A percentile compares a stretch with the other conserved stretches of the same genome.
Evolutionary conservation across 2,329 filamentous ascomycete genomes (phyloP).

Genomic region (Sporothrix sp.): DNA sequence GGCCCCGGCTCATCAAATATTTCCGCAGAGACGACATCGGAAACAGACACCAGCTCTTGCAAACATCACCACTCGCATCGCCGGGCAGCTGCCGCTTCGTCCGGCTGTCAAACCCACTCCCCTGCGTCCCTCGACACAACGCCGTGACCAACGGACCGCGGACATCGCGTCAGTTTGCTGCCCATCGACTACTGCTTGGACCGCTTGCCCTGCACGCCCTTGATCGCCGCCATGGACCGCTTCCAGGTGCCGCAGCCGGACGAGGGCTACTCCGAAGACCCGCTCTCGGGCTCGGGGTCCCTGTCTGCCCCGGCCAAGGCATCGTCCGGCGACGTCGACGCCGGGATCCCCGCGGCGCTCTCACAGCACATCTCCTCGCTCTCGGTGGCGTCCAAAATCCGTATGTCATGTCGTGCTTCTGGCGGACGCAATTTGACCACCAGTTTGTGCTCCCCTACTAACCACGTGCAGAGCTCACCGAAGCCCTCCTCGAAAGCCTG

Average conservation of each 20-base stretch:
- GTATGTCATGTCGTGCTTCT: constrained; percentile 4
- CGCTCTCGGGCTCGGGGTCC: constrained; percentile 33
- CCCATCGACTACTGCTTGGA: too few species aligned
- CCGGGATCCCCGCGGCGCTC: constrained; percentile 35
- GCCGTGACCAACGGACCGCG: too few species aligned
- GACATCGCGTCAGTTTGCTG: too few species aligned
- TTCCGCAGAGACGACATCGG: too few species aligned
- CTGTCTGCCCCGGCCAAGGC: constrained; percentile 23
- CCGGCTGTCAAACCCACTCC: too few species aligned
- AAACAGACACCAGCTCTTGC: too few species aligned
- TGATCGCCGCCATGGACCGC: constrained; percentile 17
- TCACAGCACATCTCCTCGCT: constrained; percentile 40
- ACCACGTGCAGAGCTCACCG: constrained; percentile 57
- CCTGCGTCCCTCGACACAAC: too few species aligned
- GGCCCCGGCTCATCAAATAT: too few species aligned
- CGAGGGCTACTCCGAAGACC: constrained; percentile 81
- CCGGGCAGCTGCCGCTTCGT: too few species aligned
- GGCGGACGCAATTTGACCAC: neutral
- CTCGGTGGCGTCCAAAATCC: constrained; percentile 22
- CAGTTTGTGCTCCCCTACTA: neutral
- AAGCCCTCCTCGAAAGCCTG: constrained; percentile 65
- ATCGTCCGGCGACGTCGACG: constrained; percentile 19
- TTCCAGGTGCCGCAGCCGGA: constrained; percentile 48
- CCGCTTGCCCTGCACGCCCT: too few species aligned
- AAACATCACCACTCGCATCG: too few species aligned